Base-by-base conservation (phyloP, 352 stramenopile genomes). In the Phytophthora foliorum region DNA sequence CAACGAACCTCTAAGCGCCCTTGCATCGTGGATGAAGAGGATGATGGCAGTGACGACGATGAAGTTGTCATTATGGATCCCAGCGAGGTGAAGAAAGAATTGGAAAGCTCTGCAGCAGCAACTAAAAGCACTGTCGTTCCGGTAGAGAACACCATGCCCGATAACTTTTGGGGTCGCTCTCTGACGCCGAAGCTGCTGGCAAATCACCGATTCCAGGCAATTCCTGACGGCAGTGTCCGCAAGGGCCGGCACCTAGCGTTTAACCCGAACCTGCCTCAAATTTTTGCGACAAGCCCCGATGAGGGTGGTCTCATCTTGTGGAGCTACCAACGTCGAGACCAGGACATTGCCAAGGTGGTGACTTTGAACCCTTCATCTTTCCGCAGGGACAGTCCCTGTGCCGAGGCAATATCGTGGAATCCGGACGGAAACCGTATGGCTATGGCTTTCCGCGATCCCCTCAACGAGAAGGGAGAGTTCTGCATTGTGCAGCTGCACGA, bases 301-400 rank as follows among this genome's bases (percentile, higher is more conserved):
- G 87, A 95, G 46, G 89, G 89, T 41, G 88, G 83, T 0, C 55
- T 96, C 17, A 90, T 90, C 10, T 51, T 96, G 44, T 96, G 89
- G 89, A 89, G 78, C 41, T 96, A 95, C 64, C 61, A 84, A 34
- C 74, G 80, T 11, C 65, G 86, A 24, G 80, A 75, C 2, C 85
- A 93, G 69, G 71, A 88, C 11, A 69, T 96, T 34, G 50, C 71
- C 14, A 89, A 88, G 60, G 69, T 94, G 39, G 82, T 88, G 61
- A 81, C 70, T 52, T 72, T 96, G 27, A 71, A 58, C 9, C 75
- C 89, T 52, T 34, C 62, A 6, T 90, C 86, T 10, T 92, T 96
- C 44, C 89, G 89, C 0, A 57, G 66, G n/a, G 81, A 91, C 3
- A 83, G 67, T 56, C 71, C 77, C 21, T 94, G 86, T 66, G 81